phyloP scores from a whole-genome alignment of 2,329 filamentous ascomycete genomes.

The Escovopsis sp. region DNA sequence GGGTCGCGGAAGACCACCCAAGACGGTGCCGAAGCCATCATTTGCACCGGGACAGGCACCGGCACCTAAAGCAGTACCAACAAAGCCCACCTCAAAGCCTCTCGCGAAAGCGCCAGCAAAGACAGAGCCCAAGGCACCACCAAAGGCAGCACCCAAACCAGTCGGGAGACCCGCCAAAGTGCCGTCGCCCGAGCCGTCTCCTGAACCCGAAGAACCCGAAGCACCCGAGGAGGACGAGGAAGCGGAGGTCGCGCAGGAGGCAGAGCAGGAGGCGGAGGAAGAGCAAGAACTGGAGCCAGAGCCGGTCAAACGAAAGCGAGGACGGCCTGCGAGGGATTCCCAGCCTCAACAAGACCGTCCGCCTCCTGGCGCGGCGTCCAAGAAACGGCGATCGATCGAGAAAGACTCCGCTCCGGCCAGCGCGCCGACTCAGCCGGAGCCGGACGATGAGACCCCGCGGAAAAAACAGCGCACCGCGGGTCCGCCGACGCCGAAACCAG shows the following conservation, averaged over 20 bases:
- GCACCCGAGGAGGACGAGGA: constrained; percentile 4
- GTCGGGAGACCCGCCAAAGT: not conserved
- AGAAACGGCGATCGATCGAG: constrained; percentile 6
- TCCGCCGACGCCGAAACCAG: constrained; percentile 14
- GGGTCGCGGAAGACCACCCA: constrained; percentile 1
- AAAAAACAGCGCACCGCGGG: constrained; percentile 15
- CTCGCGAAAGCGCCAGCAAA: too few relatives aligned
- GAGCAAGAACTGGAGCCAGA: constrained; percentile 1
- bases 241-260: constrained; percentile 1
- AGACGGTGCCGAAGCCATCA: not conserved
- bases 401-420: constrained; percentile 2
- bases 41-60: too few relatives aligned
- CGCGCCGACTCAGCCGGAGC: constrained; percentile 10
- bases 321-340: constrained; percentile 6
- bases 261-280: constrained; percentile 6
- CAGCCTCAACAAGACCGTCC: constrained; percentile 1
- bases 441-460: constrained; percentile 9
- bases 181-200: constrained; percentile 6
- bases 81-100: too few relatives aligned
- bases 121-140: not conserved
- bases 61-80: too few relatives aligned
- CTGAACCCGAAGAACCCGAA: constrained; percentile 1
- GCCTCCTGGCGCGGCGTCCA: not conserved
- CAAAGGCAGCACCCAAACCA: constrained; percentile 2
- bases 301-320: constrained; percentile 6